Evolutionary conservation across 495 filamentous ascomycete genomes (phyloP).

Genomic region (Hyphodiscus hymeniophilus): DNA sequence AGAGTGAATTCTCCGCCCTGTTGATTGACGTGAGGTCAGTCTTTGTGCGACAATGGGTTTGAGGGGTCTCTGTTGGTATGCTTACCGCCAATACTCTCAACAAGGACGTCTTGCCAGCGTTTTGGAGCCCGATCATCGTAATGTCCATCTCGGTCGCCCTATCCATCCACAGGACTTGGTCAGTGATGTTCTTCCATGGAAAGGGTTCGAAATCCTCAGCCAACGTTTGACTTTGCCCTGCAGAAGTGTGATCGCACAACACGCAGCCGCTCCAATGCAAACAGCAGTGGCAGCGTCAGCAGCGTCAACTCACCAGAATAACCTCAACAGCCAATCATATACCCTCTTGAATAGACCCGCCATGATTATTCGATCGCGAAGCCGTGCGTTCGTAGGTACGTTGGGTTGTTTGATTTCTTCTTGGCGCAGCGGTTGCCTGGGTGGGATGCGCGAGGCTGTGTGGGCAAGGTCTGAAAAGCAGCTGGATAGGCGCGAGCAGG

Average conservation of each 20-base stretch:
- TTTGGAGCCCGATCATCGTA: slow-evolving; percentile 98
- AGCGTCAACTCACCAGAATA: slow-evolving; percentile 79
- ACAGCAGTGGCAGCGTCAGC: too few species aligned
- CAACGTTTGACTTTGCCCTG: neutral
- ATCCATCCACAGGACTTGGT: slow-evolving; percentile 2
- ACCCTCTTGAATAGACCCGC: slow-evolving; percentile 84
- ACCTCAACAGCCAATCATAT: slow-evolving; percentile 96
- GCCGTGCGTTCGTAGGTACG: neutral
- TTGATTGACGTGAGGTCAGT: slow-evolving; percentile 27
- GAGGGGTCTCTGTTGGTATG: slow-evolving; percentile 14
- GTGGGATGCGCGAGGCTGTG: slow-evolving; percentile 11
- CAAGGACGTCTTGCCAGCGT: slow-evolving; percentile 95
- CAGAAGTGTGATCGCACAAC: neutral
- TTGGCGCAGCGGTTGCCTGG: neutral
- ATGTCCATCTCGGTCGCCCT: slow-evolving; percentile 99
- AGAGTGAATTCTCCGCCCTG: slow-evolving; percentile 98
- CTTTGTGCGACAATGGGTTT: neutral
- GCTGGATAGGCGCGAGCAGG: neutral
- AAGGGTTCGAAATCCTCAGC: neutral
- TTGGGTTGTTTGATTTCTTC: neutral
- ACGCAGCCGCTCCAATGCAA: neutral
- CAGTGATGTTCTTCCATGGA: slow-evolving; percentile 3
- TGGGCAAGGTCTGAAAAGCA: neutral
- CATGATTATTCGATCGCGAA: slow-evolving; percentile 40
- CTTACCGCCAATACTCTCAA: slow-evolving; percentile 89